These are phyloP conservation scores for Bimuria novae-zelandiae DNA, from an alignment of 2,329 filamentous ascomycete species.

Conservation along the genomic window DNA sequence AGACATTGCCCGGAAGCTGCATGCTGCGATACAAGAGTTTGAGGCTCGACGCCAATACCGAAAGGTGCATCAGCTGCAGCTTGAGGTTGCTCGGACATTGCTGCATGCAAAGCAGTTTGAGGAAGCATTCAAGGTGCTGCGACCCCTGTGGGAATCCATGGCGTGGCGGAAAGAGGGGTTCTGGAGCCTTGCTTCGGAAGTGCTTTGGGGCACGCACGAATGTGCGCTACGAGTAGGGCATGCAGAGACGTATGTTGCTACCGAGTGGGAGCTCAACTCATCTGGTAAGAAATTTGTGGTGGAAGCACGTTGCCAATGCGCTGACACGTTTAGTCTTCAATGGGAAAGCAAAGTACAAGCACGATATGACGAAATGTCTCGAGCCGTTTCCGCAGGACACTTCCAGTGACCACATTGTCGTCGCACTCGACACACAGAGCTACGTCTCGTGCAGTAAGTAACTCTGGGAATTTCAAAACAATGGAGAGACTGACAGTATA, in stretches of 20 bases:
- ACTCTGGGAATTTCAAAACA: conserved; percentile 18
- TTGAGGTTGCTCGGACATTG: conserved; percentile 61
- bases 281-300: conserved; percentile 26
- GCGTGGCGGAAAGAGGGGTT: conserved; percentile 66
- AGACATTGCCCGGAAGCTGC: conserved; percentile 55
- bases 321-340: conserved; percentile 35
- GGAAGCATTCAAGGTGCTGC: conserved; percentile 57
- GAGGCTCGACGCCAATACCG: conserved; percentile 57
- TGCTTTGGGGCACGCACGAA: conserved; percentile 59
- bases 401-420: conserved; percentile 46
- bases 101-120: conserved; percentile 55
- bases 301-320: no score
- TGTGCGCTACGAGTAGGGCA: conserved; percentile 55
- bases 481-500: conserved; percentile 32
- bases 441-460: conserved; percentile 57
- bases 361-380: conserved; percentile 56
- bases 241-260: conserved; percentile 54
- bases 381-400: conserved; percentile 43
- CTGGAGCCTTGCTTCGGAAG: conserved; percentile 60
- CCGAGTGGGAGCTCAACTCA: conserved; percentile 61
- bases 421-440: conserved; percentile 55
- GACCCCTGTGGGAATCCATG: conserved; percentile 59
- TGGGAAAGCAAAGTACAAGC: conserved; percentile 40
- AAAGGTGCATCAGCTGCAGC: conserved; percentile 58
- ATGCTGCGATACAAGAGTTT: conserved; percentile 57